These are phyloP conservation scores for Xylaria scruposa DNA, from an alignment of 495 filamentous ascomycete genomes.

Conservation along the genomic window DNA sequence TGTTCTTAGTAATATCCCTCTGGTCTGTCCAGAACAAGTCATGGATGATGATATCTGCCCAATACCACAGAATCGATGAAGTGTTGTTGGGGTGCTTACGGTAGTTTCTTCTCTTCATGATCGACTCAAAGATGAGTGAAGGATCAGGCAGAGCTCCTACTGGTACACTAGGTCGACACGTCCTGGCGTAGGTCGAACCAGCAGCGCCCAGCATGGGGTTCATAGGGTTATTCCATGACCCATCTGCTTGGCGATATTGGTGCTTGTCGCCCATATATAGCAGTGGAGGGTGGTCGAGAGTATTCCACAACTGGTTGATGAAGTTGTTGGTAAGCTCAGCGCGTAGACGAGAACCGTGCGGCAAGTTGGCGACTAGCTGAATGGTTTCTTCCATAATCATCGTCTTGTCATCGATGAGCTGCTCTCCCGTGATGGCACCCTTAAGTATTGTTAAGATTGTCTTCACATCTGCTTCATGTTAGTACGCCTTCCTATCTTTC, in stretches of 20 bases:
- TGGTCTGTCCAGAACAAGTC: slow-evolving; percentile 52
- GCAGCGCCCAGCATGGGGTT: slow-evolving; percentile 54
- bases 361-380: slow-evolving; percentile 73
- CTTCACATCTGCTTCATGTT: slow-evolving; percentile 43
- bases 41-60: slow-evolving; percentile 90
- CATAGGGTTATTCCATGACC: slow-evolving; percentile 63
- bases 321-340: slow-evolving; percentile 72
- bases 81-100: slow-evolving; percentile 69
- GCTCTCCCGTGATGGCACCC: slow-evolving; percentile 55
- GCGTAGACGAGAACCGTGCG: slow-evolving; percentile 65
- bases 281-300: slow-evolving; percentile 61
- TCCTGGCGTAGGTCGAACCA: slow-evolving; percentile 71
- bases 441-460: slow-evolving; percentile 45
- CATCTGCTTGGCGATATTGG: slow-evolving; percentile 73
- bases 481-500: neutral
- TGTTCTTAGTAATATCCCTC: slow-evolving; percentile 59
- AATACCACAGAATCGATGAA: slow-evolving; percentile 87
- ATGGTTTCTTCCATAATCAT: slow-evolving; percentile 81
- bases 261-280: slow-evolving; percentile 69
- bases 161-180: slow-evolving; percentile 51
- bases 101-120: slow-evolving; percentile 57
- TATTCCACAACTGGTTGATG: slow-evolving; percentile 73
- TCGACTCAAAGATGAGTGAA: slow-evolving; percentile 75
- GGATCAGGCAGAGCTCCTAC: slow-evolving; percentile 76
- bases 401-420: slow-evolving; percentile 75